Evolutionary conservation across 805 yeast species (phyloP).

Genomic region (Grigorovia transvaalensis): DNA sequence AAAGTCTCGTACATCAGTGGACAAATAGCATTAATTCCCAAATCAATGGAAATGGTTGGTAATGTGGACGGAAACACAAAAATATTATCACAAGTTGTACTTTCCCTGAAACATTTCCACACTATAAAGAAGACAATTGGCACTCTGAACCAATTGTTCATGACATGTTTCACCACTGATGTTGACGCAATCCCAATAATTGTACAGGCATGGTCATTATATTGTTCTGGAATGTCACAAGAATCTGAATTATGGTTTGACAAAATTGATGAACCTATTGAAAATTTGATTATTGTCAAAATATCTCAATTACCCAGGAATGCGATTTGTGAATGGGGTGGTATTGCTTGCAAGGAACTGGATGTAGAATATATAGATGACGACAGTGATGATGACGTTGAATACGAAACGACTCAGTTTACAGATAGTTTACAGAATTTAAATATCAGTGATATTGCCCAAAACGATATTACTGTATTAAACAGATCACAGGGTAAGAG

Average conservation of each 20-base stretch:
- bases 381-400: slow-evolving; percentile 26
- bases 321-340: slow-evolving; percentile 71
- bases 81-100: slow-evolving; percentile 30
- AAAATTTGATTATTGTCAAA: slow-evolving; percentile 39
- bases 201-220: slow-evolving; percentile 36
- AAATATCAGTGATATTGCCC: not conserved
- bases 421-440: not conserved
- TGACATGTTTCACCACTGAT: slow-evolving; percentile 47
- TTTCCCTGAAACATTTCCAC: slow-evolving; percentile 68
- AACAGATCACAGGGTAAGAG: slow-evolving; percentile 1
- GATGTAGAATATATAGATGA: slow-evolving; percentile 32
- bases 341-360: slow-evolving; percentile 37
- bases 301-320: slow-evolving; percentile 51
- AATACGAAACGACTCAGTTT: not conserved
- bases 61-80: not conserved
- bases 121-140: slow-evolving; percentile 49
- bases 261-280: slow-evolving; percentile 17
- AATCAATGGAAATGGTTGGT: slow-evolving; percentile 42
- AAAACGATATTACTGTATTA: not conserved
- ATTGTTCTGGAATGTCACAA: slow-evolving; percentile 22
- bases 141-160: slow-evolving; percentile 34
- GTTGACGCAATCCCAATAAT: slow-evolving; percentile 25
- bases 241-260: slow-evolving; percentile 16
- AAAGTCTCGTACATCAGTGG: slow-evolving; percentile 64
- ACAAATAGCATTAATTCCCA: slow-evolving; percentile 79